Conservation (phyloP, 164 flowering plant genomes). For the Amborella trichopoda region DNA sequence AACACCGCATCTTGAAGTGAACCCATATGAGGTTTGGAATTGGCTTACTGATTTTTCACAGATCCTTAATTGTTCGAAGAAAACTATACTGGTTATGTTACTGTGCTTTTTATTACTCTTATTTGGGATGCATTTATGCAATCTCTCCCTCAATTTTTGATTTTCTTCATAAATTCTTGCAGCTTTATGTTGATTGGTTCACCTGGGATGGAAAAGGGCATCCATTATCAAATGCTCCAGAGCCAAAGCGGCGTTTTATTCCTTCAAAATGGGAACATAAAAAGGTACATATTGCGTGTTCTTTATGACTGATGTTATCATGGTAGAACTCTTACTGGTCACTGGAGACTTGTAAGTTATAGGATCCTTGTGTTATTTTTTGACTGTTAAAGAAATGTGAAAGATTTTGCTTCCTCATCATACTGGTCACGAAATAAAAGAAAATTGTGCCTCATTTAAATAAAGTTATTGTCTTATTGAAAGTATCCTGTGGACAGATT, state of each 20-base stretch:
- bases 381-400: too few species aligned
- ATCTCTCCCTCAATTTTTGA: not conserved
- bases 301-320: too few species aligned
- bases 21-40: constrained; percentile 34
- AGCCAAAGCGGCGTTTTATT: constrained; percentile 90
- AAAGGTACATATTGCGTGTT: constrained; percentile 51
- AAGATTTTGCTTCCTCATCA: too few species aligned
- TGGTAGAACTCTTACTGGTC: too few species aligned
- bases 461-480: too few species aligned
- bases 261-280: constrained; percentile 87
- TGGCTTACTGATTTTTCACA: not conserved
- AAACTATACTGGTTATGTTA: too few species aligned
- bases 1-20: constrained; percentile 89
- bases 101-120: too few species aligned
- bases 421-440: too few species aligned
- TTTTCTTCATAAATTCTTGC: constrained; percentile 11
- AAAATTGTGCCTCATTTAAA: too few species aligned
- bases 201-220: constrained; percentile 59
- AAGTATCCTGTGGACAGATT: too few species aligned
- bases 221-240: constrained; percentile 92
- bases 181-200: constrained; percentile 91
- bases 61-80: not conserved
- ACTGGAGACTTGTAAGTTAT: too few species aligned
- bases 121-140: not conserved
- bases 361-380: too few species aligned